Evolutionary conservation across 2,329 filamentous ascomycete genomes (phyloP), one percentile per base, ranked within the genome.

Genomic region (Zelopaecilomyces penicillatus): DNA sequence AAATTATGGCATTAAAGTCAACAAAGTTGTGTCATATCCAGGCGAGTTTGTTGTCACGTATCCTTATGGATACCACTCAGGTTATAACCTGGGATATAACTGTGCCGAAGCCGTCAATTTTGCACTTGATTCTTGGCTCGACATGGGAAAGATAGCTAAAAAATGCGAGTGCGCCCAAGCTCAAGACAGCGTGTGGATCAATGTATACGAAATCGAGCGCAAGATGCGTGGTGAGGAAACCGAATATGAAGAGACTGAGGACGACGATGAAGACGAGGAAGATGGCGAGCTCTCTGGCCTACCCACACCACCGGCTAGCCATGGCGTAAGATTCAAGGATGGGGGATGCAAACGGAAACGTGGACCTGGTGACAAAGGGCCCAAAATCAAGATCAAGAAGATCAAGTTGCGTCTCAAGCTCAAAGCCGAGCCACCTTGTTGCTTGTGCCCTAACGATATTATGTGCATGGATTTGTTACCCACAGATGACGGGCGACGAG

Each of bases 71-170:
- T 98, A 98, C 62, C 93, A 98, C 61, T 98, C 93, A 5, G 93
- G 93, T 4, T 98, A 94, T 65, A 98, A 98, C 56, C 71, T 98
- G 33, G 93, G 94, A 11, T 98, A 98, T 70, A 98, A 98, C 62
- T 98, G 93, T 65, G 93, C 93, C 29, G 93, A 98, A 62, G 95
- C 93, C 6, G 93, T 98, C 68, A 98, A 98, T 62, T 98, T 98
- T 64, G 93, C 91, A 5, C 82, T 95, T 6, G 90, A 96, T 54
- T 85, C 87, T 30, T 98, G 93, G 93, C 69, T 98, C 38, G 85
- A 94, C 41, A 96, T 93, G 71, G 93, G 90, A 26, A 87, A 89
- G 56, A 89, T 95, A 54, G 93, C 93, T 11, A 95, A 96, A 67
- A 94, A 93, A 63, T 98, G 93, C 65, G 84, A 97, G 59, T 98